A percentile compares a stretch with the other conserved stretches of the same genome.
phyloP scores from a whole-genome alignment of 306 rosid genomes.

The Acacia acuminata region DNA sequence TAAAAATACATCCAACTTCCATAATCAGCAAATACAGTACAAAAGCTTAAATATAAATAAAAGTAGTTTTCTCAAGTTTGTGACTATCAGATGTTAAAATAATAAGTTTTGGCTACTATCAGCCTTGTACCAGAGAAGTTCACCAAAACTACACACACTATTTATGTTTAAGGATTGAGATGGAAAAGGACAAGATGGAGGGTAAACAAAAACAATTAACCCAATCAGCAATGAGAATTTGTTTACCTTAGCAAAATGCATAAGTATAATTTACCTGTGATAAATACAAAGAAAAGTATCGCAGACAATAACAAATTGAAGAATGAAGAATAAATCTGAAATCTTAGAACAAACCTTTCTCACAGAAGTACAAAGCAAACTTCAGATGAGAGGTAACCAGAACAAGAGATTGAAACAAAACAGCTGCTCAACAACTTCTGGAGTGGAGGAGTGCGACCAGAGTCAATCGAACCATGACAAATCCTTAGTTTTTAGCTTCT shows the following conservation, averaged over 20 bases:
- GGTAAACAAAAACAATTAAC: background rate
- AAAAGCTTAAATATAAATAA: background rate
- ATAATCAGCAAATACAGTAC: background rate
- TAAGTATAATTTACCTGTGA: background rate
- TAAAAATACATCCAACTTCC: background rate
- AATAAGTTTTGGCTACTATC: background rate
- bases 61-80: background rate
- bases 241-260: background rate
- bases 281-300: constrained; percentile 1
- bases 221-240: background rate
- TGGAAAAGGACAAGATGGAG: background rate
- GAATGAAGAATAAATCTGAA: background rate
- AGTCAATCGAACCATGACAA: constrained; percentile 45
- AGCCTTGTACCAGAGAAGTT: background rate
- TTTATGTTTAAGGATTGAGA: background rate
- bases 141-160: background rate
- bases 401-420: constrained; percentile 41
- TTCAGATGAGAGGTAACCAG: constrained; percentile 44
- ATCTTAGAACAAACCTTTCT: constrained; percentile 50
- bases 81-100: background rate
- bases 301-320: background rate
- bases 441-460: constrained; percentile 41
- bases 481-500: constrained; percentile 34
- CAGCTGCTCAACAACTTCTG: constrained; percentile 51
- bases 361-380: constrained; percentile 33